Evolutionary conservation across 306 rosid genomes (phyloP), one percentile per base, ranked within the genome.

Genomic region (Leucaena leucocephala): DNA sequence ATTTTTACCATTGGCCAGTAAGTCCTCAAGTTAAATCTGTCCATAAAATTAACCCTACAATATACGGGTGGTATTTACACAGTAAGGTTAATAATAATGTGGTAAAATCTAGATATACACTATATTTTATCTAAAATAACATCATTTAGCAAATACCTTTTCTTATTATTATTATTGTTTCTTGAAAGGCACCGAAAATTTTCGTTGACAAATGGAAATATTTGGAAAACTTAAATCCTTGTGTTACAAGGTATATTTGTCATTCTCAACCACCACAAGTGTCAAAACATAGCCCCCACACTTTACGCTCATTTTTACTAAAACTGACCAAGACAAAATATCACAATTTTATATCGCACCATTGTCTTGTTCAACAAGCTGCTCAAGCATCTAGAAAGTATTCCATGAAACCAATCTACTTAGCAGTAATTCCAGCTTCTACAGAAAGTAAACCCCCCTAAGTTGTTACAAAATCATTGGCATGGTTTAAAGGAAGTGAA

Each of bases 401-500:
- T 7, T 39, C 27, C 17, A 66, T 39, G 69, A 38, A 38, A 66
- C 27, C 49, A 39, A 38, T 36, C 38, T 36, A 62, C 5, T 61
- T 13, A 3, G 42, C 4, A 19, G 33, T 19, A 55, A 19, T 55
- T 55, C 62, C 62, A 55, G 27, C 33, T 55, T 55, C 71, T 39
- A 40, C 33, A 38, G 8, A n/a, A 38, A n/a, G 22, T 11, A 66
- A 66, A 66, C 45, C 71, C 15, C 39, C 46, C 48, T 39, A 66
- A 40, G 58, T 82, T 76, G 58, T 45, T 43, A 76, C 63, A 59
- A 71, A 76, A 85, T 79, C 71, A 79, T 65, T 36, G 68, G 19
- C 52, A 76, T 10, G 42, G 27, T 76, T 69, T 71, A 66, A 63
- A 49, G 22, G 63, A 48, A 57, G 68, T 76, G 76, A 80, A 68